A percentile compares a stretch with the other conserved stretches of the same genome.
These are phyloP conservation scores for Aspergillus ustus DNA, from an alignment of 2,329 filamentous ascomycete genomes.

Conservation along the genomic window DNA sequence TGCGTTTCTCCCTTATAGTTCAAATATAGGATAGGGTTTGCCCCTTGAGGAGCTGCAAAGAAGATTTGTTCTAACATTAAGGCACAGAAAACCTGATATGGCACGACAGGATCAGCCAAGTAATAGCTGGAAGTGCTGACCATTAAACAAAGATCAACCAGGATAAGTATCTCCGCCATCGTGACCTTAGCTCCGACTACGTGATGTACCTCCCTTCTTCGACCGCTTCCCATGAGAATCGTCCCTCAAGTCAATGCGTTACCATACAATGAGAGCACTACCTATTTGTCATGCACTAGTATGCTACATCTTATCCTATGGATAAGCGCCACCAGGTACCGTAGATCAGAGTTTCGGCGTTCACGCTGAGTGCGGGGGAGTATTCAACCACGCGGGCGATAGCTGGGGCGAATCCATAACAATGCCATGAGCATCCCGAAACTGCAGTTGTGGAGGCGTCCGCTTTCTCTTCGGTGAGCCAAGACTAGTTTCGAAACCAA, in stretches of 20 bases:
- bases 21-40: no score
- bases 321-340: not conserved
- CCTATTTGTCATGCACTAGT: not conserved
- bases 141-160: not conserved
- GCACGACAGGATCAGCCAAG: no score
- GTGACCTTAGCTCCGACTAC: not conserved
- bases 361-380: not conserved
- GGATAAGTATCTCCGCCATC: not conserved
- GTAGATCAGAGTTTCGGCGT: not conserved
- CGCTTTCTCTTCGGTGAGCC: slow-evolving; percentile 25
- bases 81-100: not conserved
- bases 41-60: not conserved
- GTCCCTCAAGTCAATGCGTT: not conserved
- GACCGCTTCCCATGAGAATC: not conserved
- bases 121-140: not conserved
- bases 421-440: slow-evolving; percentile 26
- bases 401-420: slow-evolving; percentile 22
- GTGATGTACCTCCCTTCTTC: not conserved
- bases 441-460: slow-evolving; percentile 8
- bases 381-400: not conserved
- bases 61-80: not conserved
- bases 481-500: slow-evolving; percentile 1
- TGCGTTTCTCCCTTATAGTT: not conserved
- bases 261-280: not conserved
- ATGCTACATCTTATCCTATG: not conserved